A percentile compares a stretch with the other conserved stretches of the same genome.
Evolutionary conservation across 1,284 basidiomycete species (phyloP).

Genomic region (Rhizoctonia solani): DNA sequence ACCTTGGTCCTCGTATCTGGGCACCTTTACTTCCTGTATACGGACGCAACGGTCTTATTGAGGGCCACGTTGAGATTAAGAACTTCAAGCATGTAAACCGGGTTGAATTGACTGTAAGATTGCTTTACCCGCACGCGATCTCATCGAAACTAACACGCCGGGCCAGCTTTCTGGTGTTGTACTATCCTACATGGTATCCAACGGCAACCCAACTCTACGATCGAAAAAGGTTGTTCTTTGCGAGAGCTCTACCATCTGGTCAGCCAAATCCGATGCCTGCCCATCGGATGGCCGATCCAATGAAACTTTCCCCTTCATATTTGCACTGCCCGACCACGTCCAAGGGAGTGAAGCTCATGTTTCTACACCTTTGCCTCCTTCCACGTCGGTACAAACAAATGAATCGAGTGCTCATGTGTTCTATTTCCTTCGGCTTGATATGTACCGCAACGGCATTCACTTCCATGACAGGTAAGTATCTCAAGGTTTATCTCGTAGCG

Average conservation of each 20-base stretch:
- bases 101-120: slow-evolving; percentile 21
- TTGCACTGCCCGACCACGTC: slow-evolving; percentile 9
- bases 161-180: slow-evolving; percentile 13
- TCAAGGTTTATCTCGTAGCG: neutral
- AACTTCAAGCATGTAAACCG: slow-evolving; percentile 18
- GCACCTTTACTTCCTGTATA: slow-evolving; percentile 8
- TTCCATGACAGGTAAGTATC: slow-evolving; percentile 26
- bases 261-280: slow-evolving; percentile 6
- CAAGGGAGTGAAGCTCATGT: neutral
- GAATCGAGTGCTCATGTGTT: neutral
- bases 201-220: slow-evolving; percentile 4
- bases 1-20: slow-evolving; percentile 7
- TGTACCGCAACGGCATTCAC: slow-evolving; percentile 2
- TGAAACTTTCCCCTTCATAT: slow-evolving; percentile 12
- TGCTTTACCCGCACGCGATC: too few relatives aligned
- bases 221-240: neutral
- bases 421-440: slow-evolving; percentile 6
- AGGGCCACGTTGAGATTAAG: slow-evolving; percentile 11
- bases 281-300: neutral
- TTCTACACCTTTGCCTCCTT: slow-evolving; percentile 14
- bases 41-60: slow-evolving; percentile 20
- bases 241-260: slow-evolving; percentile 25
- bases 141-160: neutral
- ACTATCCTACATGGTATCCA: slow-evolving; percentile 14
- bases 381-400: neutral